phyloP scores from a whole-genome alignment of 1,139 yeast species.

The Pichiaceae sp. region DNA sequence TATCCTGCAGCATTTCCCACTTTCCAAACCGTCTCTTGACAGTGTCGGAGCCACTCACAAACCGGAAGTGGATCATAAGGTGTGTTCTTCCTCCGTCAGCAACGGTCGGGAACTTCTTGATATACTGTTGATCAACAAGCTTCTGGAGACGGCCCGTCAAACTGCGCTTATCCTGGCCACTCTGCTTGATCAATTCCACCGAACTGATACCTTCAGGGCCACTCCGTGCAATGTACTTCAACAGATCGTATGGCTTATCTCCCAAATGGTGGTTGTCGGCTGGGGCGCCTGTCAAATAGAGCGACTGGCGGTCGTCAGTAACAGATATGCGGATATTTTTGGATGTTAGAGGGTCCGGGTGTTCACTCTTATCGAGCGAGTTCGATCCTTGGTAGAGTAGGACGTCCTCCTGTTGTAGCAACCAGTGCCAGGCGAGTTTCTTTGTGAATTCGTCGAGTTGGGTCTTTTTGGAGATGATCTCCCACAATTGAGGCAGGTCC shows the following conservation, averaged over 20 bases:
- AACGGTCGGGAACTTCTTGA: slow-evolving; percentile 29
- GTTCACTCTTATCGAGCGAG: slow-evolving; percentile 8
- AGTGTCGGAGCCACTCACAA: not conserved
- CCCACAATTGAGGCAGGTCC: slow-evolving; percentile 24
- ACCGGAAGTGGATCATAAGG: slow-evolving; percentile 17
- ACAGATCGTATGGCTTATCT: slow-evolving; percentile 32
- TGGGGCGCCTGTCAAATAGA: slow-evolving; percentile 31
- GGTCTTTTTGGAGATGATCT: slow-evolving; percentile 12
- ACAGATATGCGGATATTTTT: slow-evolving; percentile 23
- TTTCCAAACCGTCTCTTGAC: slow-evolving; percentile 7
- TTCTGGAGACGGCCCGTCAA: slow-evolving; percentile 53
- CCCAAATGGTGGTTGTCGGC: slow-evolving; percentile 33
- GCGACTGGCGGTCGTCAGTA: slow-evolving; percentile 32
- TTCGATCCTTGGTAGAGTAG: slow-evolving; percentile 5
- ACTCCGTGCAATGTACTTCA: slow-evolving; percentile 42
- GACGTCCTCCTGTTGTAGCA: slow-evolving; percentile 18
- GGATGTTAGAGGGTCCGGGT: too few species aligned
- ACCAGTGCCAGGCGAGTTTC: slow-evolving; percentile 27
- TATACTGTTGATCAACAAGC: slow-evolving; percentile 40
- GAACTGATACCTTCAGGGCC: slow-evolving; percentile 52
- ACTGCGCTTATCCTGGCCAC: slow-evolving; percentile 69
- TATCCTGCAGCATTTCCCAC: slow-evolving; percentile 19
- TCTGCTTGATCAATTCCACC: slow-evolving; percentile 41
- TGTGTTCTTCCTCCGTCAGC: slow-evolving; percentile 13
- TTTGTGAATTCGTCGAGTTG: slow-evolving; percentile 23